Percentiles rank a stretch among this genome's conserved stretches.
These are phyloP conservation scores for Trypanosoma lewisi DNA, from an alignment of 208 protist species.

Conservation along the genomic window DNA sequence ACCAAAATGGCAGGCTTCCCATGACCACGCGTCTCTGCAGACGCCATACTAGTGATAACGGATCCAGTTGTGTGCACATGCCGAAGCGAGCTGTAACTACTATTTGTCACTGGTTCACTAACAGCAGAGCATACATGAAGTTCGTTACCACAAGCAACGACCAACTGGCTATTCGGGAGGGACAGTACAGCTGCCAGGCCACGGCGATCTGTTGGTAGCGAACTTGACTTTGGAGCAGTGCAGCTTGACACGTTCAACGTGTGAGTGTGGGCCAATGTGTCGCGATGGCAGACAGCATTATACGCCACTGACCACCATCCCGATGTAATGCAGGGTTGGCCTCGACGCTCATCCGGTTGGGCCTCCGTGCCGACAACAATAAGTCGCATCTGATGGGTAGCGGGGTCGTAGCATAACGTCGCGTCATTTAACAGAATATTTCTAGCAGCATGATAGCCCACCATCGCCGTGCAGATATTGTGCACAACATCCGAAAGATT, in stretches of 20 bases:
- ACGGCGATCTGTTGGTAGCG: slow-evolving; percentile 10
- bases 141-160: slow-evolving; percentile 34
- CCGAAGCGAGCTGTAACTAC: slow-evolving; percentile 9
- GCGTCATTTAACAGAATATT: slow-evolving; percentile 39
- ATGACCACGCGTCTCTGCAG: background rate
- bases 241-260: background rate
- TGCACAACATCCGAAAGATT: slow-evolving; percentile 33
- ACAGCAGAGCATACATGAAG: slow-evolving; percentile 33
- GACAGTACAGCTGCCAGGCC: slow-evolving; percentile 26
- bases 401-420: slow-evolving; percentile 33
- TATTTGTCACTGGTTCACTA: slow-evolving; percentile 10
- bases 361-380: slow-evolving; percentile 29
- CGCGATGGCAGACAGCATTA: slow-evolving; percentile 15
- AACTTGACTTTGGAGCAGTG: background rate
- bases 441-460: slow-evolving; percentile 13
- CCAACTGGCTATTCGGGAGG: slow-evolving; percentile 3
- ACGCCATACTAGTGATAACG: slow-evolving; percentile 20
- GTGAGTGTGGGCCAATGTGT: slow-evolving; percentile 1
- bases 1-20: slow-evolving; percentile 21
- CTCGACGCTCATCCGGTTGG: background rate
- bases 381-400: slow-evolving; percentile 32
- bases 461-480: slow-evolving; percentile 23
- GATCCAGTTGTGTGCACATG: slow-evolving; percentile 22
- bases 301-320: slow-evolving; percentile 39
- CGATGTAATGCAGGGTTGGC: background rate